A percentile compares a stretch with the other conserved stretches of the same genome.
phyloP scores from a whole-genome alignment of 148 eudicot genomes.

The Fagopyrum tataricum region DNA sequence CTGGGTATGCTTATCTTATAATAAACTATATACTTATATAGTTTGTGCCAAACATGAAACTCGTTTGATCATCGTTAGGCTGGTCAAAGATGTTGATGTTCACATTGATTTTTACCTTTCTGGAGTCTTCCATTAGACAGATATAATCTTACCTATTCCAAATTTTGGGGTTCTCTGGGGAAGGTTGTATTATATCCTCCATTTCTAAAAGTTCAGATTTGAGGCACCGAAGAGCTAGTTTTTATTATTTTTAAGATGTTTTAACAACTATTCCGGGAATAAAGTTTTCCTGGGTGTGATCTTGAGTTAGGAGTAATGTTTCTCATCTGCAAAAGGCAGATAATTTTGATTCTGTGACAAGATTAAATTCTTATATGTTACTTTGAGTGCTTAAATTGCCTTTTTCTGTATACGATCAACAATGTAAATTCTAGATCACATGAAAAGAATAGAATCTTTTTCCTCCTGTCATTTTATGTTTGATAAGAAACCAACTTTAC shows the following conservation, averaged over 20 bases:
- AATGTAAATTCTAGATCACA: not conserved
- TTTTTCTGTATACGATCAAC: not conserved
- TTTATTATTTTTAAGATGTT: not conserved
- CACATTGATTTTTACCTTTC: not conserved
- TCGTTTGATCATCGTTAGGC: constrained; percentile 6
- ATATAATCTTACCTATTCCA: not conserved
- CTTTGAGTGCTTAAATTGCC: not conserved
- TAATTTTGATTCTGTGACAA: not conserved
- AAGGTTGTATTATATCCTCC: not conserved
- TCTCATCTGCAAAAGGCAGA: not conserved
- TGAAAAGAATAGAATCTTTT: not conserved
- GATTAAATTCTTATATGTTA: not conserved
- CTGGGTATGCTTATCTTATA: constrained; percentile 7
- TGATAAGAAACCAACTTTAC: not conserved
- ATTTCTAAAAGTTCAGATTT: not conserved
- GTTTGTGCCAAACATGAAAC: constrained; percentile 10
- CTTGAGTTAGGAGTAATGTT: not conserved
- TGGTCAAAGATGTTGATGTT: constrained; percentile 9
- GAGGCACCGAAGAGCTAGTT: not conserved
- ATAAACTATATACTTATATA: not conserved
- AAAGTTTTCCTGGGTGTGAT: not conserved
- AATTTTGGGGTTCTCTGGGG: constrained; percentile 1
- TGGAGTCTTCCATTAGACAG: not conserved
- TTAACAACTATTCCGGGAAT: not conserved
- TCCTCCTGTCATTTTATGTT: not conserved